Evolutionary conservation across 805 yeast genomes (phyloP), one percentile per base, ranked within the genome.

Genomic region (Saccharomycopsis fermentans): DNA sequence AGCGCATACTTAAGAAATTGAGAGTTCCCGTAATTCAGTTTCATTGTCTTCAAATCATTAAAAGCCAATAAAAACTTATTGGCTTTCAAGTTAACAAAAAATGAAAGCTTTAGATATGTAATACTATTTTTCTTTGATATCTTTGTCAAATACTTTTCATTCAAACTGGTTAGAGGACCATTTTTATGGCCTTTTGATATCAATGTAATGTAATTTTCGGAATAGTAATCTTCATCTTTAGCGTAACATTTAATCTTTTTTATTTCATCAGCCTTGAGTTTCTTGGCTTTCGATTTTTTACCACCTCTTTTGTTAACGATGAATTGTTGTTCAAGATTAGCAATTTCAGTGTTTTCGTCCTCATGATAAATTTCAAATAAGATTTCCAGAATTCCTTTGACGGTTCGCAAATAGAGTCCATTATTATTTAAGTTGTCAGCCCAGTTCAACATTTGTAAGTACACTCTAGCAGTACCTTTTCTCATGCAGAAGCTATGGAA

Each of bases 401-500:
- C 75, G 0, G 87, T 87, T 57, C 94, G 79, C n/a, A 80, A 74
- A 67, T 81, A 89, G 56, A 86, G 78, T 3, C 95, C 90, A 36
- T 86, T 81, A 8, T 81, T 68, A 68, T 77, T 90, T 52, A 94
- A 69, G 21, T 73, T 69, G 69, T 91, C 95, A 58, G 84, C 96
- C 98, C 98, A 94, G 54, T 75, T 70, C 55, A 91, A 64, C 80
- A 88, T 81, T 19, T 83, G 84, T 32, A 87, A 65, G 68, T 92
- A 94, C 8, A 92, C 84, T 63, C 96, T 80, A 27, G 92, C 84
- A 6, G 97, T 89, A 24, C 97, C 98, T 65, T 86, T 83, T 71
- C 97, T 81, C 77, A 88, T 81, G 68, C 96, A 87, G 70, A 89
- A 94, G 52, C 87, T 84, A 69, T 94, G 98, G 84, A 92, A 94